Conservation (phyloP, 176 grass and related monocot genomes). For the Rhipidocladum racemiflorum region DNA sequence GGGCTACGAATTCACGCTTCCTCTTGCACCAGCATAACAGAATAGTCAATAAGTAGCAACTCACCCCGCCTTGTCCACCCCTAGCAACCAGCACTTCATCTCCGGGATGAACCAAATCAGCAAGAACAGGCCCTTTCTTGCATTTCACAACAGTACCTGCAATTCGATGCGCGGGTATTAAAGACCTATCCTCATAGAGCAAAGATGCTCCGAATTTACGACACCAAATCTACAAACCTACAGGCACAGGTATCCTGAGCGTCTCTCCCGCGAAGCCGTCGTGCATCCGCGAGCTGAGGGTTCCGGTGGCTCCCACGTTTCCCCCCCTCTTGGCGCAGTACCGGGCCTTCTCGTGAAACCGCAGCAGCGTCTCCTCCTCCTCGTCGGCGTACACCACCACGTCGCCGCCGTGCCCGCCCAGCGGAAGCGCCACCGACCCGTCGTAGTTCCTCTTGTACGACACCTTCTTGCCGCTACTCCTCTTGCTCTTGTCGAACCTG, state of each 20-base stretch:
- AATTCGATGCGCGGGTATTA: not conserved
- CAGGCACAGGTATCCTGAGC: constrained; percentile 88
- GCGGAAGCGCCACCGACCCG: constrained; percentile 77
- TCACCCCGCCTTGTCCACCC: constrained; percentile 91
- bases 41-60: constrained; percentile 5
- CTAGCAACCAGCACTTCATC: constrained; percentile 90
- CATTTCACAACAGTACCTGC: constrained; percentile 86
- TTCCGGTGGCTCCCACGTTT: constrained; percentile 74
- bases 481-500: constrained; percentile 43
- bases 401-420: constrained; percentile 87
- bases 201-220: not conserved
- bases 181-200: not conserved
- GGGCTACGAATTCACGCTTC: not conserved
- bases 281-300: too few species aligned
- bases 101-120: constrained; percentile 78
- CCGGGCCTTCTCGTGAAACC: constrained; percentile 78
- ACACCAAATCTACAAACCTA: constrained; percentile 58
- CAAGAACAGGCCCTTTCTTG: constrained; percentile 79
- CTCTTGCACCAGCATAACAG: not conserved
- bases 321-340: constrained; percentile 77
- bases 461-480: constrained; percentile 40
- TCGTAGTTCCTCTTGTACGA: constrained; percentile 88
- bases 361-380: constrained; percentile 61
- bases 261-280: too few species aligned
- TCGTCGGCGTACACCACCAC: constrained; percentile 81